Evolutionary conservation across 306 rosid genomes (phyloP), one percentile per base, ranked within the genome.

Genomic region (Albizia julibrissin): DNA sequence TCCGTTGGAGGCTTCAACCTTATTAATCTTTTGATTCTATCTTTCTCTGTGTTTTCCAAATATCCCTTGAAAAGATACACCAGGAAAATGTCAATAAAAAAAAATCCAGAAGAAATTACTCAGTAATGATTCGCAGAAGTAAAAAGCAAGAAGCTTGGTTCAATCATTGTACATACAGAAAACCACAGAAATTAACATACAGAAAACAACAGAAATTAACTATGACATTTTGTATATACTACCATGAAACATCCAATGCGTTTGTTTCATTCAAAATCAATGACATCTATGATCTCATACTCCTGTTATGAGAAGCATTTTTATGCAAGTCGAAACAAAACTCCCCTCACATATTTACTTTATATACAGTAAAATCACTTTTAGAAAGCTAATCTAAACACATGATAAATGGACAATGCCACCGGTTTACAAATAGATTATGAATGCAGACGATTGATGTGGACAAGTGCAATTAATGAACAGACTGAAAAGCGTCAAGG

Each of bases 21-120:
- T 80, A 87, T 87, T 89, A 95, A 85, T 85, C 99, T 89, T 88
- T 86, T 95, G 90, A 95, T 89, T 89, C 92, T 88, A 19, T 95
- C 98, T 76, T 93, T 95, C 79, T 95, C 99, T 6, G 96, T 91
- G 77, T 92, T 92, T 88, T 95, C 99, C 87, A 95, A 86, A 82
- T 82, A 86, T 47, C 99, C 98, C 99, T 93, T 75, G 78, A 85
- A 67, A 87, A 74, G 50, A 77, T 62, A 62, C n/a, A 77, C 27
- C 69, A 22, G 50, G 34, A 65, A 83, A 71, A 58, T 58, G 77
- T 80, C 83, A 85, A 79, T 70, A 24, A 61, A 77, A 42, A 42
- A 79, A 27, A 79, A 69, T 77, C 44, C 70, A 81, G n/a, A 34
- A 50, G 81, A 82, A 76, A 64, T 44, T 72, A 22, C 43, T 33